Percentiles rank a stretch among this genome's conserved stretches.
Evolutionary conservation across 2,329 filamentous ascomycete species (phyloP).

Genomic region (Colletotrichum acutatum): DNA sequence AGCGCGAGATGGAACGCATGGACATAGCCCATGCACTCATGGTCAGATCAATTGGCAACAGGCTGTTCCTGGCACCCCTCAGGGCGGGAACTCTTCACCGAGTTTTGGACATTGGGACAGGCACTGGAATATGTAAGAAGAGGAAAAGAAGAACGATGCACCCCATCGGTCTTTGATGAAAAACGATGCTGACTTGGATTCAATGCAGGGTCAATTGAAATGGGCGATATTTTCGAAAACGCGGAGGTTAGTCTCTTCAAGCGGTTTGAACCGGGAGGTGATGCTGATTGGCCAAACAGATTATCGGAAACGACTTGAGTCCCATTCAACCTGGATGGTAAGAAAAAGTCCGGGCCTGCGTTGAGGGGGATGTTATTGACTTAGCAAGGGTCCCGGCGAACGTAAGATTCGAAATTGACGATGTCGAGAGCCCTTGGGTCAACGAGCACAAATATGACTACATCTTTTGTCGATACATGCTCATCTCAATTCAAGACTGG

Average conservation of each 20-base stretch:
- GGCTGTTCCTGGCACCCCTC: background rate
- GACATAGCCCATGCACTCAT: constrained; percentile 1
- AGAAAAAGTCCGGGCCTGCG: too few relatives aligned
- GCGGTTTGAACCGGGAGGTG: too few relatives aligned
- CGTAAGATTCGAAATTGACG: constrained; percentile 73
- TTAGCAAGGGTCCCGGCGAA: constrained; percentile 65
- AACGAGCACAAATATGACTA: constrained; percentile 46
- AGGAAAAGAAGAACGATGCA: too few relatives aligned
- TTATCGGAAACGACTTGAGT: constrained; percentile 21
- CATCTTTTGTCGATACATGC: constrained; percentile 41
- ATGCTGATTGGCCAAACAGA: background rate
- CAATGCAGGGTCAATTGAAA: background rate
- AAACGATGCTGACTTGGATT: background rate
- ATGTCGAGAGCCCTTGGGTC: constrained; percentile 64
- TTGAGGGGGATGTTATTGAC: too few relatives aligned
- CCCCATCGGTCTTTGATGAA: too few relatives aligned
- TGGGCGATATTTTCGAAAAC: background rate
- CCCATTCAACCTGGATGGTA: constrained; percentile 22
- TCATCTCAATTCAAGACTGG: constrained; percentile 13
- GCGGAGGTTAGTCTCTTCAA: background rate
- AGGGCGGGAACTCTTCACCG: constrained; percentile 35
- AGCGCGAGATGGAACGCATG: constrained; percentile 20
- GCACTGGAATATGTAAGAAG: constrained; percentile 68
- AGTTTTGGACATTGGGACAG: constrained; percentile 69
- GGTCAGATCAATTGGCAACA: constrained; percentile 5